Conservation (phyloP, 164 flowering plant species). For the Umbilicus rupestris region DNA sequence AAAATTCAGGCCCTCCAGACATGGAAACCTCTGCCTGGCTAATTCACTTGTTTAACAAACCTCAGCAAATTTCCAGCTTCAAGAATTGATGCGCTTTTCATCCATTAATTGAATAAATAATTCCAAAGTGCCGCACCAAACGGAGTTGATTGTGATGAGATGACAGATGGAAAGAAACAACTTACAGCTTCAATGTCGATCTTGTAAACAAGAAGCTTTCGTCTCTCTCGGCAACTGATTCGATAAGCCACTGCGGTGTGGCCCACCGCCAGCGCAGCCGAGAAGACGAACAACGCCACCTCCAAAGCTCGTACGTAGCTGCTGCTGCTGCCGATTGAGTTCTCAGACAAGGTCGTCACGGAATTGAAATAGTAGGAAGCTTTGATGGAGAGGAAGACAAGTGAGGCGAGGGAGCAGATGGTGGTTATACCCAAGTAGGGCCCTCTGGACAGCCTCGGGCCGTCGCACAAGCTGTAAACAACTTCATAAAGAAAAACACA, state of each 20-base stretch:
- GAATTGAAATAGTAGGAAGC: conserved; percentile 32
- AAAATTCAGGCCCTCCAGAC: not conserved
- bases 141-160: conserved; percentile 5
- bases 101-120: not conserved
- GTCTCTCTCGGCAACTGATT: conserved; percentile 77
- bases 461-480: conserved; percentile 79
- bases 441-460: conserved; percentile 63
- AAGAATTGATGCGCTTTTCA: not conserved
- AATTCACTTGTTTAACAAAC: not conserved
- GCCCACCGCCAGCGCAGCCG: conserved; percentile 55
- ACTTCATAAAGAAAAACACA: conserved; percentile 27
- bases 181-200: conserved; percentile 98
- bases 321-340: conserved; percentile 4
- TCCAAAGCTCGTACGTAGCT: conserved; percentile 34
- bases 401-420: conserved; percentile 53
- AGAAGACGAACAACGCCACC: conserved; percentile 50
- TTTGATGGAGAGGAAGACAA: conserved; percentile 58
- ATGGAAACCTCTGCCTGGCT: not conserved
- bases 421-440: conserved; percentile 67
- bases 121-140: not conserved
- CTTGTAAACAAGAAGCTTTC: conserved; percentile 80
- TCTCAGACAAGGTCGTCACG: conserved; percentile 21
- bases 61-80: not conserved
- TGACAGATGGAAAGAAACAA: conserved; percentile 11
- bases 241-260: conserved; percentile 78